These are phyloP conservation scores for Biscutella laevigata DNA, from an alignment of 441 rosid species.

Conservation along the genomic window DNA sequence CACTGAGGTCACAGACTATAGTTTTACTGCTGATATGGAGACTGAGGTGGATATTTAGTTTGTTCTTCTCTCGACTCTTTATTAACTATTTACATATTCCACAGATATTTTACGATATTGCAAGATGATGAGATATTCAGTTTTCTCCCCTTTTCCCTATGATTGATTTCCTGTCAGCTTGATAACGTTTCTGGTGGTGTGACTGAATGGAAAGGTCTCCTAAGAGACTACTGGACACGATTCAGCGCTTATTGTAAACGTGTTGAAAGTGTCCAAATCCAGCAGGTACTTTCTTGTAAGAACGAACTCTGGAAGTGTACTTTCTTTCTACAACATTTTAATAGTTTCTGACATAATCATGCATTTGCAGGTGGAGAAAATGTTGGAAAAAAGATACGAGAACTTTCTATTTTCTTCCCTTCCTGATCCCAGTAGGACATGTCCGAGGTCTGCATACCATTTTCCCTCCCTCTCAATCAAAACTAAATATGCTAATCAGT, in stretches of 20 bases:
- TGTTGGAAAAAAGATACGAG: constrained; percentile 80
- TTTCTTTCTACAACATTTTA: not conserved
- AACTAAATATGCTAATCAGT: constrained; percentile 6
- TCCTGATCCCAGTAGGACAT: constrained; percentile 57
- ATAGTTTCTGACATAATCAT: constrained; percentile 2
- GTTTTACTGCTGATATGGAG: constrained; percentile 99
- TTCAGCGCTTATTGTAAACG: constrained; percentile 73
- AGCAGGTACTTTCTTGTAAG: constrained; percentile 48
- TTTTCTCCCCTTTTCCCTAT: not conserved
- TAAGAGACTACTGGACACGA: constrained; percentile 85
- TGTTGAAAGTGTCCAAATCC: constrained; percentile 59
- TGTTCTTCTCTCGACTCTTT: not conserved
- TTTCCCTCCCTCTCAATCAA: constrained; percentile 1
- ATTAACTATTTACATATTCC: constrained; percentile 13
- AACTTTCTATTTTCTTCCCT: constrained; percentile 75
- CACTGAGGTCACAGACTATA: constrained; percentile 88
- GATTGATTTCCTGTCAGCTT: constrained; percentile 49
- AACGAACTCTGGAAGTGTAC: constrained; percentile 14
- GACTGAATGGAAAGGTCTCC: constrained; percentile 98
- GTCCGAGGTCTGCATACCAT: constrained; percentile 61
- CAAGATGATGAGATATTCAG: constrained; percentile 2
- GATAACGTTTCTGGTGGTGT: constrained; percentile 94
- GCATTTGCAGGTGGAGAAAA: constrained; percentile 79
- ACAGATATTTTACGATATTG: not conserved
- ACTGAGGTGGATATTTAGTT: constrained; percentile 52